Evolutionary conservation across 2,329 filamentous ascomycete species (phyloP), one percentile per base, ranked within the genome.

Genomic region (Neophaeococcomyces aloes): DNA sequence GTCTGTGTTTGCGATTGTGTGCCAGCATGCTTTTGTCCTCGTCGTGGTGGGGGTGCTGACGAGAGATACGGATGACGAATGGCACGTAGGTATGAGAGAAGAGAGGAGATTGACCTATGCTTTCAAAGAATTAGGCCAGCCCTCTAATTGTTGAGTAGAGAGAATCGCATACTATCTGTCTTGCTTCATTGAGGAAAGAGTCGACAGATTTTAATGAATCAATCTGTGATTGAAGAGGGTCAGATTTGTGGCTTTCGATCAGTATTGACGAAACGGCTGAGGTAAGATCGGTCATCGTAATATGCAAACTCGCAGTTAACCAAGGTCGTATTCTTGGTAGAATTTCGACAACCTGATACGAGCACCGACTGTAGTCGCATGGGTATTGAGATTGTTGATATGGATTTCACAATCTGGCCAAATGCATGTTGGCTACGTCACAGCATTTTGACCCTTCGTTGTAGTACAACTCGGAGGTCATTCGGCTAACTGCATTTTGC

Each of bases 51-150:
- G 38, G 58, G 57, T 50, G 76, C 75, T 17, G 83, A 87, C 25
- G 88, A 91, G 40, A 98, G 83, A 66, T 98, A 98, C 47, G 87
- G 79, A 55, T 87, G 85, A 47, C 89, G 84, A 57, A 94, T 86
- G 47, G 80, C 78, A 59, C 78, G 79, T 15, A 98, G 80, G 57
- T 95, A 86, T 53, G 69, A 69, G 55, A 86, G 80, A 29, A 98
- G 78, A 39, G 82, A 85, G 48, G 76, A 67, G 48, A 96, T 93
- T 60, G 93, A 86, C 6, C 79, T 75, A 60, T 94, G 91, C 87
- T 94, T 57, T 14, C 34, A 15, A 14, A 21, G 11, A 57, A 51
- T 61, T 56, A 52, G 50, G 44, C 44, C 44, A 31, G n/a, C 11
- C 19, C 32, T 30, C 44, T 44, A 44, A 14, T 35, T 7, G 30